Base-by-base conservation (phyloP, 78 protist genomes). In the Dictyostelium brefeldianum region DNA sequence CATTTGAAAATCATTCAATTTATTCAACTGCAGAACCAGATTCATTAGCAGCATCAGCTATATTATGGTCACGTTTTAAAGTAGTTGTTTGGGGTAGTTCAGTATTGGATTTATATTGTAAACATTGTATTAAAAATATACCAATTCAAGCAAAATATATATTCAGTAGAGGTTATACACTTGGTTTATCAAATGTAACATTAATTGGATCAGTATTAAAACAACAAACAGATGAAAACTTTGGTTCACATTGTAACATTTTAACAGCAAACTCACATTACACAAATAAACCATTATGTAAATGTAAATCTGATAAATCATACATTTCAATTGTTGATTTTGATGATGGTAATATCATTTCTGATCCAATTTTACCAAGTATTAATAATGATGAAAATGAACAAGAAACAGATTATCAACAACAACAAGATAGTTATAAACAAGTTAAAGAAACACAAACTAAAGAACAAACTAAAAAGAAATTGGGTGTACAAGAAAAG, bases 1-100 rank as follows among this genome's bases (percentile, higher is more conserved):
- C 75, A 10, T 67, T 67, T 67, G 75, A 67, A 67, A 31, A 67
- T 6, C 75, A 67, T 67, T 15, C 75, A 67, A 67, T 67, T 18
- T 67, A 67, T 17, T 27, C 43, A 29, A 67, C 75, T 15, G 41
- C 75, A 9, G 75, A 67, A 67, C 75, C 75, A 12, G 75, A 67
- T 31, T 31, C 75, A 31, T 67, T 67, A 15, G 27, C 75, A 0
- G 48, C 75, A 6, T 67, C 75, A 0, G 41, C 75, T 4, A 31
- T 67, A 12, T 15, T 67, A 31, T 67, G 75, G 75, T 41, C 75
- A 25, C 43, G 48, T 31, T 67, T 67, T 41, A 67, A 67, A 67
- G 22, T 15, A 15, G 75, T 31, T 6, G 75, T 67, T 17, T 67
- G 36, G 27, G 75, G 75, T 14, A 29, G 47, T 31, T 67, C 75